These are phyloP conservation scores for Daldinia decipiens DNA, from an alignment of 495 filamentous ascomycete genomes.

Conservation along the genomic window DNA sequence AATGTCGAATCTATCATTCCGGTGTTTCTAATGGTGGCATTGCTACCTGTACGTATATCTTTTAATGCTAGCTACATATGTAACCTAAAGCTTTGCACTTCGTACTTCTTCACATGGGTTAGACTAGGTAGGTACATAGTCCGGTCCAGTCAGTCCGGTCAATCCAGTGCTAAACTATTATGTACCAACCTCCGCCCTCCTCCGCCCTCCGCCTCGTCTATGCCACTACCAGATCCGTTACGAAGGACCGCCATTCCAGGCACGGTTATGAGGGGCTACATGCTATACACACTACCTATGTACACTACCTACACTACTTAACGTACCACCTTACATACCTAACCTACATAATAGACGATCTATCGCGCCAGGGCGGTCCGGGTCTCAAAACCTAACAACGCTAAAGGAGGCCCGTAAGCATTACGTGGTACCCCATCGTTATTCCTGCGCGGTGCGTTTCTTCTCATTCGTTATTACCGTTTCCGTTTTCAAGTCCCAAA, in stretches of 20 bases:
- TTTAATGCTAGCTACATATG: conserved; percentile 21
- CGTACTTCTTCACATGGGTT: conserved; percentile 17
- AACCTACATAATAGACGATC: conserved; percentile 20
- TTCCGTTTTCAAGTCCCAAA: conserved; percentile 19
- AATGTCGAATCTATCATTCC: conserved; percentile 30
- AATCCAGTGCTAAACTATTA: conserved; percentile 17
- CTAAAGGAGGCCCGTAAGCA: conserved; percentile 38
- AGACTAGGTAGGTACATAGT: too few species aligned
- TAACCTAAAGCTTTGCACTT: conserved; percentile 18
- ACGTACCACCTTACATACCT: conserved; percentile 23
- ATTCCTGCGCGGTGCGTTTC: conserved; percentile 14
- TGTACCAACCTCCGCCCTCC: not conserved
- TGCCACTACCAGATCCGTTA: conserved; percentile 22
- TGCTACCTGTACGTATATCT: conserved; percentile 32
- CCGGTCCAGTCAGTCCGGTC: conserved; percentile 13
- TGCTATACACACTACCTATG: not conserved
- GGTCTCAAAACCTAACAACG: conserved; percentile 37
- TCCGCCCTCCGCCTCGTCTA: conserved; percentile 36
- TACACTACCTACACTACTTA: not conserved
- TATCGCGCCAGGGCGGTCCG: conserved; percentile 40
- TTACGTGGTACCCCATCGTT: conserved; percentile 42
- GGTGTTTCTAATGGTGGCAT: conserved; percentile 36
- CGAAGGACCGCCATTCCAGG: conserved; percentile 14
- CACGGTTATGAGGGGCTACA: conserved; percentile 14
- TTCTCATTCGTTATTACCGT: conserved; percentile 34